phyloP scores from a whole-genome alignment of 345 rosid species.

The Eucalyptus pauciflora region DNA sequence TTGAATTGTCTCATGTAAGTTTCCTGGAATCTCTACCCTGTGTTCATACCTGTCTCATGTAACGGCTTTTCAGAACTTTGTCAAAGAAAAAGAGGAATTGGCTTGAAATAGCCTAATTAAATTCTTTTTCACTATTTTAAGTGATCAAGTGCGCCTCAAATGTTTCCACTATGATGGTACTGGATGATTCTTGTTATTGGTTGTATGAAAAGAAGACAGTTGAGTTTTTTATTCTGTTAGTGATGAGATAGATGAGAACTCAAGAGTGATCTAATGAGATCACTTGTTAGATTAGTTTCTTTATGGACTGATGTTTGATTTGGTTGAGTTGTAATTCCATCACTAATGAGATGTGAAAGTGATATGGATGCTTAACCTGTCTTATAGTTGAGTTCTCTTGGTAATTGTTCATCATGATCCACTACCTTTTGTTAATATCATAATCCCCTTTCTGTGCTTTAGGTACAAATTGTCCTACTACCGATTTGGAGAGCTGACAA shows the following conservation, averaged over 20 bases:
- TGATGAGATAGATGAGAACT: not conserved
- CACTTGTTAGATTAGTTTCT: not conserved
- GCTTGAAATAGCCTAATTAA: not conserved
- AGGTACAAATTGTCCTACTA: conserved; percentile 97
- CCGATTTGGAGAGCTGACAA: conserved; percentile 90
- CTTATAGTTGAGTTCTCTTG: not conserved
- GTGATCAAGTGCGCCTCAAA: not conserved
- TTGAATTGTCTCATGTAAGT: conserved; percentile 98
- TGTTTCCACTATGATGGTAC: not conserved
- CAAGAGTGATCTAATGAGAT: not conserved
- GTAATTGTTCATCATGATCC: not conserved
- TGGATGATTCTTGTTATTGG: not conserved
- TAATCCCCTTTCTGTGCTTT: not conserved
- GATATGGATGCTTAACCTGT: not conserved
- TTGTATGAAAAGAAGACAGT: not conserved
- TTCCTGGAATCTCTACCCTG: not conserved
- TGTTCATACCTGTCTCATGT: not conserved
- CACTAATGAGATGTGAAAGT: not conserved
- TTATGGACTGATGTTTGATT: not conserved
- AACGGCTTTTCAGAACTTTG: not conserved
- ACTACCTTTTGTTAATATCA: not conserved
- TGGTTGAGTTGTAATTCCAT: not conserved
- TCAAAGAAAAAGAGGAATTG: not conserved
- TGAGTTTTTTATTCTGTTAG: not conserved
- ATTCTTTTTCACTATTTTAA: not conserved